Conservation (phyloP, 805 yeast species). For the Debaryomyces hansenii region DNA sequence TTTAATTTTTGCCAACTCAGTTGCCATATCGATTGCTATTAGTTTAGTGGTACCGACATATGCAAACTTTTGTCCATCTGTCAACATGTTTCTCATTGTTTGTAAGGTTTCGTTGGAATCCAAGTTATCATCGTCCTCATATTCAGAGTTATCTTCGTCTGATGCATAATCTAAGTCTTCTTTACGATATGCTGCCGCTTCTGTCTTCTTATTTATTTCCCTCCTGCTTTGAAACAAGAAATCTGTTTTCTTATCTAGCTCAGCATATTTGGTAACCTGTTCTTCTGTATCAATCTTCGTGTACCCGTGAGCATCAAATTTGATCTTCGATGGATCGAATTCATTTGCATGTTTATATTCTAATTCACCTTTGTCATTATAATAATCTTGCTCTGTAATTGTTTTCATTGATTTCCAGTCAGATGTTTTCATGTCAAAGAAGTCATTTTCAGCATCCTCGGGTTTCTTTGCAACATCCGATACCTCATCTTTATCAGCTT, state of each 20-base stretch:
- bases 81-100: slow-evolving; percentile 76
- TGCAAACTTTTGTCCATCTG: slow-evolving; percentile 86
- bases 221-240: slow-evolving; percentile 40
- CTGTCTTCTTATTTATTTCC: slow-evolving; percentile 14
- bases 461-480: slow-evolving; percentile 1
- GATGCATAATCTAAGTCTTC: slow-evolving; percentile 17
- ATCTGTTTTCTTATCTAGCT: slow-evolving; percentile 52
- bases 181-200: slow-evolving; percentile 22
- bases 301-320: slow-evolving; percentile 49
- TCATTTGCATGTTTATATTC: slow-evolving; percentile 38
- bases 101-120: slow-evolving; percentile 66
- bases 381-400: slow-evolving; percentile 72
- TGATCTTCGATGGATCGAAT: slow-evolving; percentile 33
- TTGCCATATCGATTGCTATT: slow-evolving; percentile 76
- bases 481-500: not conserved
- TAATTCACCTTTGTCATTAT: slow-evolving; percentile 75
- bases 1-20: slow-evolving; percentile 64
- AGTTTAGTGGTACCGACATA: slow-evolving; percentile 84
- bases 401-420: slow-evolving; percentile 90
- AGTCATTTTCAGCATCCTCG: slow-evolving; percentile 25
- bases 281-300: slow-evolving; percentile 87
- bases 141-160: slow-evolving; percentile 26
- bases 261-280: slow-evolving; percentile 71
- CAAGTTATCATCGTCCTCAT: slow-evolving; percentile 41
- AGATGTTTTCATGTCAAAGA: slow-evolving; percentile 38